These are phyloP conservation scores for Karstenula rhodostoma DNA, from an alignment of 2,329 filamentous ascomycete species.

Conservation along the genomic window DNA sequence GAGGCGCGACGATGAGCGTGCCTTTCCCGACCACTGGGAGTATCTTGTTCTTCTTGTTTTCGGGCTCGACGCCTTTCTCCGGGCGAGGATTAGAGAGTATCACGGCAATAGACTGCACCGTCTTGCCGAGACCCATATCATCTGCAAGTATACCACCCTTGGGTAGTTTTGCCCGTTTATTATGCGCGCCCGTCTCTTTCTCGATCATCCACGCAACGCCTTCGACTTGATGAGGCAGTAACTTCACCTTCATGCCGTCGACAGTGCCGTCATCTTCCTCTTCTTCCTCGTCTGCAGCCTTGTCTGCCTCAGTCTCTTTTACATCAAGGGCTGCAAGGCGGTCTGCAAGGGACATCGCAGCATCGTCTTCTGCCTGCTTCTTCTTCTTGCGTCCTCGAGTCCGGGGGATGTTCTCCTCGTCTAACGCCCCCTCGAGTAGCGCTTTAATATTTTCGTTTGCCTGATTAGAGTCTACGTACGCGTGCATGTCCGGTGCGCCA, in stretches of 20 bases:
- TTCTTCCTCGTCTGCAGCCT: conserved; percentile 57
- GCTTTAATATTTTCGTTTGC: conserved; percentile 81
- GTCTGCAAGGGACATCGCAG: conserved; percentile 51
- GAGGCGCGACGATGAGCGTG: conserved; percentile 89
- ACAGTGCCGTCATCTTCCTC: conserved; percentile 68
- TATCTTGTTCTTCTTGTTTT: conserved; percentile 69
- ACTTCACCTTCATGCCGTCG: conserved; percentile 83
- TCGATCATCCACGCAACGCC: conserved; percentile 95
- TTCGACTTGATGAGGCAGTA: conserved; percentile 93
- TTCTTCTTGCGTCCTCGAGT: conserved; percentile 57
- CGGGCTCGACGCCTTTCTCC: conserved; percentile 57
- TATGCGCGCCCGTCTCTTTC: conserved; percentile 85
- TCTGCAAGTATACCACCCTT: conserved; percentile 96
- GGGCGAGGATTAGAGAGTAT: conserved; percentile 82
- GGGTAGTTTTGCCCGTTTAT: conserved; percentile 78
- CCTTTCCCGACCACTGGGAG: conserved; percentile 74
- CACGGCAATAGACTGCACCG: conserved; percentile 88
- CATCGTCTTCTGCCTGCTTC: conserved; percentile 45
- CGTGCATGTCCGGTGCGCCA: conserved; percentile 62
- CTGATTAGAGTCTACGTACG: conserved; percentile 74
- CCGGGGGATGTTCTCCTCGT: conserved; percentile 67
- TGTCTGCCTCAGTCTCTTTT: conserved; percentile 49
- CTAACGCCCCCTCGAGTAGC: conserved; percentile 80
- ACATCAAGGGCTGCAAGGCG: conserved; percentile 56
- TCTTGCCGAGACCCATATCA: conserved; percentile 98